A percentile compares a stretch with the other conserved stretches of the same genome.
phyloP scores from a whole-genome alignment of 1,284 basidiomycete species.

The Marasmius fiardii region DNA sequence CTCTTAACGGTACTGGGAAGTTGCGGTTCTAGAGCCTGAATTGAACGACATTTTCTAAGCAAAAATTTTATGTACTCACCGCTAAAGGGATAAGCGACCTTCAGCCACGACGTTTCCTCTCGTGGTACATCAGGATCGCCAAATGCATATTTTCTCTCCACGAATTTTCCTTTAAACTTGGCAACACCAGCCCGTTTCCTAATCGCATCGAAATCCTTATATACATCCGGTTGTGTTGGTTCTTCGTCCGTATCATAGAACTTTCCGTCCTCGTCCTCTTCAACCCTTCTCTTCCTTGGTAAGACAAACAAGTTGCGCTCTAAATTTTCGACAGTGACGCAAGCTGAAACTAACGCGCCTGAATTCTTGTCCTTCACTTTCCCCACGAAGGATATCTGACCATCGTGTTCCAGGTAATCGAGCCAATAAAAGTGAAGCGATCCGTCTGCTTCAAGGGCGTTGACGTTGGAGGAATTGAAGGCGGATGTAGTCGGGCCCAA shows the following conservation, averaged over 20 bases:
- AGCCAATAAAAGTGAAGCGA: constrained; percentile 92
- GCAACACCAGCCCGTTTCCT: constrained; percentile 68
- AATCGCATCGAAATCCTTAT: constrained; percentile 82
- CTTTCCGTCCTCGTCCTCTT: constrained; percentile 54
- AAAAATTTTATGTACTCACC: constrained; percentile 40
- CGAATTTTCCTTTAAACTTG: constrained; percentile 85
- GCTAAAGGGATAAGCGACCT: constrained; percentile 85
- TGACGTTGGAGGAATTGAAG: constrained; percentile 40
- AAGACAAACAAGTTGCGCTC: constrained; percentile 95
- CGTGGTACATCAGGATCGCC: constrained; percentile 83
- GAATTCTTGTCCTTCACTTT: constrained; percentile 81
- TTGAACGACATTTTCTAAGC: neutral
- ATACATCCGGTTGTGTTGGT: constrained; percentile 69
- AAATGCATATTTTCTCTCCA: constrained; percentile 92
- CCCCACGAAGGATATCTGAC: constrained; percentile 81
- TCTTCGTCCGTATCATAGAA: constrained; percentile 75
- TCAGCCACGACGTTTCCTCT: constrained; percentile 85
- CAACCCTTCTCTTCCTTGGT: constrained; percentile 67
- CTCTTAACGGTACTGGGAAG: constrained; percentile 75
- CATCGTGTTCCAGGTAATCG: constrained; percentile 83
- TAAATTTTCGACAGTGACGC: constrained; percentile 82
- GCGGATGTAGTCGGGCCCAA: constrained; percentile 44
- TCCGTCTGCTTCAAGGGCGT: constrained; percentile 75
- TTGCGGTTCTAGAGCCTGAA: constrained; percentile 40
- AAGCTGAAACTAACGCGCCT: constrained; percentile 79